Evolutionary conservation across 2,329 filamentous ascomycete species (phyloP).

Genomic region (Exophiala alcalophila): DNA sequence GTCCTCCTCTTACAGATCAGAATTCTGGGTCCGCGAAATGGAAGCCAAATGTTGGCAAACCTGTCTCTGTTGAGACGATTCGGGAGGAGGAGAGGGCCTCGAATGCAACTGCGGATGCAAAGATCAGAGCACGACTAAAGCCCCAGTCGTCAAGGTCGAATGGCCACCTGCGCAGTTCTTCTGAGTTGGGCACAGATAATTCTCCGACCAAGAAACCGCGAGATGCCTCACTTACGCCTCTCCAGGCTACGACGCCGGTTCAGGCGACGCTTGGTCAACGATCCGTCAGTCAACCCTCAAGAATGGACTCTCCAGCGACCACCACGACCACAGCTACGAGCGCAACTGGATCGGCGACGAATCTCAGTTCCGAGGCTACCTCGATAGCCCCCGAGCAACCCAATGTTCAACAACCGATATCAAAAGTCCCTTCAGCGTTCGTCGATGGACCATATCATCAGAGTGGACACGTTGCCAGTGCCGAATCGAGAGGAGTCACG

Average conservation of each 20-base stretch:
- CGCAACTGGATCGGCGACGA: conserved; percentile 34
- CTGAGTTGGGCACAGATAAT: conserved; percentile 38
- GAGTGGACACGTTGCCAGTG: too few relatives aligned
- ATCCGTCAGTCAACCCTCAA: conserved; percentile 37
- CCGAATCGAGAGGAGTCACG: conserved; percentile 30
- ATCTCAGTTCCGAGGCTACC: conserved; percentile 43
- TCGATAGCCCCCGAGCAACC: conserved; percentile 46
- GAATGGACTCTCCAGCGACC: conserved; percentile 37
- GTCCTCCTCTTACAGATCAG: conserved; percentile 48
- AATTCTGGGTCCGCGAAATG: conserved; percentile 38
- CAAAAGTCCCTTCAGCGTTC: conserved; percentile 21
- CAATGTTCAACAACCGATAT: conserved; percentile 30
- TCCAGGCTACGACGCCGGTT: conserved; percentile 35
- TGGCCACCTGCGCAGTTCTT: conserved; percentile 40
- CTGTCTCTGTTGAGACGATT: conserved; percentile 31
- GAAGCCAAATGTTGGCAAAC: conserved; percentile 35
- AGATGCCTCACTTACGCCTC: conserved; percentile 38
- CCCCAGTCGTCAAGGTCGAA: conserved; percentile 43
- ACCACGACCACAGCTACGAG: conserved; percentile 36
- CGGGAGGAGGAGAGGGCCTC: conserved; percentile 31
- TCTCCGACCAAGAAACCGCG: conserved; percentile 35
- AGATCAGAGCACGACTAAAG: conserved; percentile 38
- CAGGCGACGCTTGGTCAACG: conserved; percentile 28
- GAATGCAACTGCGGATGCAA: conserved; percentile 36
- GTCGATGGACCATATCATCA: conserved; percentile 2